These are phyloP conservation scores for Daucus carota DNA, from an alignment of 129 eudicot species.

Conservation along the genomic window DNA sequence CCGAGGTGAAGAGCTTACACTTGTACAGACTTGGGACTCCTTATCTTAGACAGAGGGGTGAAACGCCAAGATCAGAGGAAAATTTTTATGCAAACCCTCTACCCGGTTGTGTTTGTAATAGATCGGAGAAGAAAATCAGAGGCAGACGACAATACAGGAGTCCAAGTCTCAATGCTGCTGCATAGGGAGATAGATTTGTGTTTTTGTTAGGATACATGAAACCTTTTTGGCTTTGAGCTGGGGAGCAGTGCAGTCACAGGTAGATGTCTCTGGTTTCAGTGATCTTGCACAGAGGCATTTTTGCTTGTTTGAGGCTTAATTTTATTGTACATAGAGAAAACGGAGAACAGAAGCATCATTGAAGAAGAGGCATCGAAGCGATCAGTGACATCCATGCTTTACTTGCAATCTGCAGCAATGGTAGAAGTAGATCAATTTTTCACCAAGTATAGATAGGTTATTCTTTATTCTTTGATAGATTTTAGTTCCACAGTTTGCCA, in stretches of 20 bases:
- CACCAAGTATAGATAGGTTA: background rate
- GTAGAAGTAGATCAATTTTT: background rate
- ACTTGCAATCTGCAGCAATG: background rate
- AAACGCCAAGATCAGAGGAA: conserved; percentile 65
- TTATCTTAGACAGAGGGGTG: conserved; percentile 34
- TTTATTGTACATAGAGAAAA: conserved; percentile 7
- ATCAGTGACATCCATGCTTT: background rate
- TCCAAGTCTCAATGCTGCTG: conserved; percentile 20
- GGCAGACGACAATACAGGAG: conserved; percentile 14
- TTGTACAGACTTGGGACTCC: conserved; percentile 68
- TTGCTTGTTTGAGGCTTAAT: background rate
- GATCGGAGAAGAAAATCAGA: conserved; percentile 24
- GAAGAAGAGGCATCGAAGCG: background rate
- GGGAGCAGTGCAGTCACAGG: background rate
- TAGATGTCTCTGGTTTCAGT: background rate
- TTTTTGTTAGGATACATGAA: background rate
- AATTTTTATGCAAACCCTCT: conserved; percentile 84
- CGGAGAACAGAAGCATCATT: background rate
- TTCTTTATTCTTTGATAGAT: conserved; percentile 10
- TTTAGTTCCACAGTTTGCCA: background rate
- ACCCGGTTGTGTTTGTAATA: conserved; percentile 72
- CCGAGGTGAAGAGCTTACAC: conserved; percentile 52
- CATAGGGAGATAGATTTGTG: conserved; percentile 16
- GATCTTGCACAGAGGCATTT: background rate
- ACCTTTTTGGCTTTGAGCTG: background rate